A percentile compares a stretch with the other conserved stretches of the same genome.
phyloP scores from a whole-genome alignment of 2,329 filamentous ascomycete genomes.

The Proliferodiscus dingleyae region DNA sequence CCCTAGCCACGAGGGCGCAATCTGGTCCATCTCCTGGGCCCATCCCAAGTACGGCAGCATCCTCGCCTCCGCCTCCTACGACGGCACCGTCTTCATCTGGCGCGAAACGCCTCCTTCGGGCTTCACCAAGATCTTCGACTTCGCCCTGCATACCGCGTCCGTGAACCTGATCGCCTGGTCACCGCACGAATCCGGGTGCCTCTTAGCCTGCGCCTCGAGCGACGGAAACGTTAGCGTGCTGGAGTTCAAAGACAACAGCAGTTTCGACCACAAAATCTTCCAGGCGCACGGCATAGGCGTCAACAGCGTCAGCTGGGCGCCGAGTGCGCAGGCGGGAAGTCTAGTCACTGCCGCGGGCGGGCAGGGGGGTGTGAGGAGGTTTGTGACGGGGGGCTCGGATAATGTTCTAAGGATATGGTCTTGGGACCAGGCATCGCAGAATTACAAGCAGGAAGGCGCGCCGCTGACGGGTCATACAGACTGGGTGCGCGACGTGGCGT shows the following conservation, averaged over 20 bases:
- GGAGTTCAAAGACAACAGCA: constrained; percentile 92
- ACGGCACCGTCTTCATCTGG: constrained; percentile 98
- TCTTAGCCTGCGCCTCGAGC: constrained; percentile 89
- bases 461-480: constrained; percentile 78
- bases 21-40: constrained; percentile 97
- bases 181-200: constrained; percentile 91
- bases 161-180: constrained; percentile 98
- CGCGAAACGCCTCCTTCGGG: constrained; percentile 74
- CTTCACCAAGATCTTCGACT: constrained; percentile 78
- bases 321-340: constrained; percentile 76
- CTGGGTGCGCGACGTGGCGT: constrained; percentile 97
- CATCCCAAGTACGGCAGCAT: constrained; percentile 99
- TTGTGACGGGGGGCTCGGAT: constrained; percentile 93
- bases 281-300: constrained; percentile 89
- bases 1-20: constrained; percentile 84
- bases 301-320: constrained; percentile 95
- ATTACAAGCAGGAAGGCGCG: constrained; percentile 57
- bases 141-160: constrained; percentile 86
- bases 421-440: constrained; percentile 60
- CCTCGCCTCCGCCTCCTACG: constrained; percentile 89
- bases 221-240: constrained; percentile 92
- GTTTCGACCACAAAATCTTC: constrained; percentile 85
- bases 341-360: constrained; percentile 68
- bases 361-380: constrained; percentile 65
- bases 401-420: constrained; percentile 93